Conservation (phyloP, 257 asterid species). For the Solanum chiquidenum region DNA sequence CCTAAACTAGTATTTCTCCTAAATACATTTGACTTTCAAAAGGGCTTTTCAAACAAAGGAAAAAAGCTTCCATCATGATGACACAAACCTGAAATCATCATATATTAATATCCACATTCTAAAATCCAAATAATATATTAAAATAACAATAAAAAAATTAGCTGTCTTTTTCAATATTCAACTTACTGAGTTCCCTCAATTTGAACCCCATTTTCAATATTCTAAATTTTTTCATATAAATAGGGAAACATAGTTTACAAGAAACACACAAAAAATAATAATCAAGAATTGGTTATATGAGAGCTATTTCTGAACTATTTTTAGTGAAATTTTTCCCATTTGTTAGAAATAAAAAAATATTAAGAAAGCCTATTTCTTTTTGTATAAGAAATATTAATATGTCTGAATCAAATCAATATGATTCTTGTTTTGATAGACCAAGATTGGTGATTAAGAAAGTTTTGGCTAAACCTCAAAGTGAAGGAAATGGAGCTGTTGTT, state of each 20-base stretch:
- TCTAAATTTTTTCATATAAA: not conserved
- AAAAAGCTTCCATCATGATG: conserved; percentile 27
- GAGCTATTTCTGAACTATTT: conserved; percentile 15
- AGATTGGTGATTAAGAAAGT: conserved; percentile 62
- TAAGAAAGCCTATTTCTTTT: not conserved
- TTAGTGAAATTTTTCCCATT: conserved; percentile 12
- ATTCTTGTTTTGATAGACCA: conserved; percentile 36
- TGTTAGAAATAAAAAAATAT: not conserved
- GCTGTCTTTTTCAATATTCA: conserved; percentile 3
- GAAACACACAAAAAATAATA: not conserved
- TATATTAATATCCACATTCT: not conserved
- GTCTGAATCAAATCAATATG: conserved; percentile 34
- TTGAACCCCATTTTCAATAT: not conserved
- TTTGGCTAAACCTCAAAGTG: conserved; percentile 59
- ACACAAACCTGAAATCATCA: conserved; percentile 26
- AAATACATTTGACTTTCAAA: not conserved
- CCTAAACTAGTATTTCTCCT: not conserved
- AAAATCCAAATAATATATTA: not conserved
- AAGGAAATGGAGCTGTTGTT: conserved; percentile 73
- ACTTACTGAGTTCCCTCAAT: not conserved
- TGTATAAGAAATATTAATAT: conserved; percentile 23
- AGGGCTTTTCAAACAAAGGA: not conserved
- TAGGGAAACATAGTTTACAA: not conserved
- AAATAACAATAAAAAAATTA: not conserved
- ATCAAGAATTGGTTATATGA: conserved; percentile 10